Evolutionary conservation across 2,329 filamentous ascomycete species (phyloP).

Genomic region (Exserohilum turcica): DNA sequence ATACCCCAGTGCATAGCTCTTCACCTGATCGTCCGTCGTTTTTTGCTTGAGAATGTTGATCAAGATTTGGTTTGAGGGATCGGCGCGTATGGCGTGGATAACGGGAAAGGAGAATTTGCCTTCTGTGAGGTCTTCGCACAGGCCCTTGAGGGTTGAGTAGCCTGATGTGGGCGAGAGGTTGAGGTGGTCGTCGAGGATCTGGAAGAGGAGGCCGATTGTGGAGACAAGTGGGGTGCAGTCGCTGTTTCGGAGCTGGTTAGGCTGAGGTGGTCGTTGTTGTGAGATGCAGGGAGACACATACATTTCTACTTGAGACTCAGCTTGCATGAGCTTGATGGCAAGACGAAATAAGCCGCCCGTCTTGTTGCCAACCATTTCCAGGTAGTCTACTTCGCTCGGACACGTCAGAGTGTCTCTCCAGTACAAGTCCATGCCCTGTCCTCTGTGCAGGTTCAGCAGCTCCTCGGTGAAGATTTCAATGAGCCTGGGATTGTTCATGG

Average conservation of each 20-base stretch:
- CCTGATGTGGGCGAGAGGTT: slow-evolving; percentile 66
- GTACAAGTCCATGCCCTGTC: slow-evolving; percentile 89
- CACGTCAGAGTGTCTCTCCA: slow-evolving; percentile 86
- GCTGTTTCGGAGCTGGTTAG: slow-evolving; percentile 33
- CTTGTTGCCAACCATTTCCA: slow-evolving; percentile 94
- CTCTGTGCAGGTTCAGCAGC: slow-evolving; percentile 80
- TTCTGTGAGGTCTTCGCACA: slow-evolving; percentile 94
- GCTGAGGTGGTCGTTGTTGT: neutral
- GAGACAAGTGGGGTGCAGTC: slow-evolving; percentile 87
- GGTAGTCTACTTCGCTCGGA: slow-evolving; percentile 84
- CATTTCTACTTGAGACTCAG: slow-evolving; percentile 62
- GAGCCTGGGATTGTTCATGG: slow-evolving; percentile 69
- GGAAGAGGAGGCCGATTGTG: slow-evolving; percentile 82
- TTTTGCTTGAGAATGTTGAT: slow-evolving; percentile 93
- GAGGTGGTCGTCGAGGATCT: slow-evolving; percentile 92
- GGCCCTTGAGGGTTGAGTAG: slow-evolving; percentile 87
- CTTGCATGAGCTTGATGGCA: slow-evolving; percentile 87
- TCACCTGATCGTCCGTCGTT: slow-evolving; percentile 83
- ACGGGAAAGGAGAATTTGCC: slow-evolving; percentile 97
- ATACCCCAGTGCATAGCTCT: slow-evolving; percentile 85
- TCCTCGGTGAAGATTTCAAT: slow-evolving; percentile 80
- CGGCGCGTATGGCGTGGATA: slow-evolving; percentile 85
- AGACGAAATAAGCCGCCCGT: slow-evolving; percentile 85
- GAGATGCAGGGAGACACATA: slow-evolving; percentile 33
- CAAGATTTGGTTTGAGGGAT: slow-evolving; percentile 75